Evolutionary conservation across 495 filamentous ascomycete species (phyloP).

Genomic region (Tricharina praecox): DNA sequence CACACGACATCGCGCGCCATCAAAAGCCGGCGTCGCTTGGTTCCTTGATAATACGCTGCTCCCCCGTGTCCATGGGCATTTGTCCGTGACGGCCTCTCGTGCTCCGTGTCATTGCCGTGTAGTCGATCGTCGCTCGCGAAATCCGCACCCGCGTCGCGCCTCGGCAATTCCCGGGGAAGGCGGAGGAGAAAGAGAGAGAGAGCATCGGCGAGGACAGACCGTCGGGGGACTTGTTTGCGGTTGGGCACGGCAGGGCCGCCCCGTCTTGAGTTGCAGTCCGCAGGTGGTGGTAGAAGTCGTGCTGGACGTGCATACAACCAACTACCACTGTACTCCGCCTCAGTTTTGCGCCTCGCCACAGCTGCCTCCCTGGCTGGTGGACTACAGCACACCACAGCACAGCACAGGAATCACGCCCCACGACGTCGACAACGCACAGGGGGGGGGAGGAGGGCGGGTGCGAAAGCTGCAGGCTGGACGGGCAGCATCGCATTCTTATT

Average conservation of each 20-base stretch:
- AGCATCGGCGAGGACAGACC: constrained; percentile 2
- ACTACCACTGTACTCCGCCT: constrained; percentile 6
- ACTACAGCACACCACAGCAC: no score
- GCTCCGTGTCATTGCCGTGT: neutral
- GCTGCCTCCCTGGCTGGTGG: no score
- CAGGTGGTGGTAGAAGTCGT: neutral
- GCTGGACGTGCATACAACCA: constrained; percentile 5
- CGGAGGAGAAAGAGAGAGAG: neutral
- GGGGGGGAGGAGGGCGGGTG: neutral
- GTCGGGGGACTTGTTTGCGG: no score
- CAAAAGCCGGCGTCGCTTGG: neutral
- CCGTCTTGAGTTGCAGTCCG: constrained; percentile 1
- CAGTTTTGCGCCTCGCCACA: constrained; percentile 4
- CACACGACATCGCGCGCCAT: neutral
- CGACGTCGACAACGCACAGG: constrained; percentile 4
- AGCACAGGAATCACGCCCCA: neutral
- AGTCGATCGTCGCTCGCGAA: no score
- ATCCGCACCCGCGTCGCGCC: neutral
- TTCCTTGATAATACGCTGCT: neutral
- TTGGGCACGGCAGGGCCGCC: no score
- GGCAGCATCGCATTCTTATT: neutral
- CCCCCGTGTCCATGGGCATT: neutral
- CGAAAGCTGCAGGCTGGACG: constrained; percentile 1
- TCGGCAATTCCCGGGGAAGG: neutral
- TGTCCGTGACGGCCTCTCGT: neutral